Evolutionary conservation across 164 flowering plant genomes (phyloP), one percentile per base, ranked within the genome.

Genomic region (Sedum album): DNA sequence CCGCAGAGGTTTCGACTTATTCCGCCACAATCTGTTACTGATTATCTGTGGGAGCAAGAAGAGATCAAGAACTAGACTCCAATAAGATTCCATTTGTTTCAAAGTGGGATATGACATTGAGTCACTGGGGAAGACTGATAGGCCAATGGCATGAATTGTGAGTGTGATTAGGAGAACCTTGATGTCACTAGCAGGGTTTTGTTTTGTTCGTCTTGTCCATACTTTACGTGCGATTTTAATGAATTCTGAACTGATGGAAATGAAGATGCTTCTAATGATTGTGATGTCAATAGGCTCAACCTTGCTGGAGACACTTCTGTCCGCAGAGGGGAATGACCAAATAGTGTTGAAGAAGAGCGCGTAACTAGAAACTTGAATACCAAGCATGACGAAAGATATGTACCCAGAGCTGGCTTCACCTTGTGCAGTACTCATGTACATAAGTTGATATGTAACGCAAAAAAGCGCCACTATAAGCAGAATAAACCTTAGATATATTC

Each of bases 11-110:
- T 39, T 65, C 26, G 6, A 46, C n/a, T 26, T 31, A 26, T 31
- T 65, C 26, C 44, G 48, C 68, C 71, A 68, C 31, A 62, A 9
- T 15, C 13, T 14, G 39, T 68, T 62, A 1, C 26, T 64, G 2
- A 68, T 38, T n/a, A 75, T 68, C 38, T 75, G 72, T 25, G 74
- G 69, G 66, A 75, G 69, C 63, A 71, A 26, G 38, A 71, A 75
- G 41, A 51, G 21, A 68, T 64, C 74, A 41, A 55, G 67, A 25
- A 75, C 53, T 0, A 68, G 53, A 2, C 71, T 39, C 1, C 30
- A 21, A 36, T 64, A 65, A 38, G 57, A 0, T 55, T 55, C 31
- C 17, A 55, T 55, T 8, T 55, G 61, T 55, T 25, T 26, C 23
- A 55, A 26, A 53, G 73, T 30, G 0, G 13, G 33, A 17, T 44